Evolutionary conservation across 176 grass and related monocot genomes (phyloP), one percentile per base, ranked within the genome.

Genomic region (Melocanna baccifera): DNA sequence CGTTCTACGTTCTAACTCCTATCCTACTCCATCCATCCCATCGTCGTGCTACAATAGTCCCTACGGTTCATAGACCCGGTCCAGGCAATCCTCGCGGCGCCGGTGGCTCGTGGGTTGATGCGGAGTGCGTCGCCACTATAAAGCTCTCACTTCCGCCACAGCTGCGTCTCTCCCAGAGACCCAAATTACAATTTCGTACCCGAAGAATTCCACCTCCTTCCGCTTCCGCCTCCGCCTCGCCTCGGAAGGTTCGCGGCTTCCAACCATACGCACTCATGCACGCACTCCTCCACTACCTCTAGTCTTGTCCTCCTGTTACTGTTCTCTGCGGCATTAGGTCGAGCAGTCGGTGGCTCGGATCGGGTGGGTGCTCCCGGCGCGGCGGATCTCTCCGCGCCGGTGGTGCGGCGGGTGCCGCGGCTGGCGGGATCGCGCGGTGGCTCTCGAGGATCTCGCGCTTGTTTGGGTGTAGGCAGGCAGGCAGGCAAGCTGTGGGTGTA

Each of bases 61-160:
- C n/a, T 48, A 46, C 74, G 84, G 67, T 61, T 84, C 80, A 84
- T 87, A 48, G 62, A 91, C 69, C 59, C 51, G 62, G 80, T 87
- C 62, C 43, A 87, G 26, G 32, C 68, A 87, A 22, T 20, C 9
- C 5, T 74, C 29, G 7, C 50, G 65, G 78, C 72, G 71, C 37
- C 46, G 25, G 15, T 45, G 28, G 48, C 20, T 5, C 8, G 39
- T 50, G 50, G 71, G 74, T 87, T 79, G 84, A 59, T 74, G n/a
- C n/a, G n/a, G n/a, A n/a, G n/a, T n/a, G n/a, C n/a, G n/a, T n/a
- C n/a, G 75, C 88, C 67, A 79, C 67, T 90, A 90, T 87, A 90
- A 87, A 87, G 22, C 9, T 59, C 32, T 61, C 18, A 45, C 67
- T 57, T 48, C 65, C 7, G 45, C 12, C 18, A 25, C 57, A 0